phyloP scores from a whole-genome alignment of 2,329 filamentous ascomycete species.

The Fusarium anguioides region DNA sequence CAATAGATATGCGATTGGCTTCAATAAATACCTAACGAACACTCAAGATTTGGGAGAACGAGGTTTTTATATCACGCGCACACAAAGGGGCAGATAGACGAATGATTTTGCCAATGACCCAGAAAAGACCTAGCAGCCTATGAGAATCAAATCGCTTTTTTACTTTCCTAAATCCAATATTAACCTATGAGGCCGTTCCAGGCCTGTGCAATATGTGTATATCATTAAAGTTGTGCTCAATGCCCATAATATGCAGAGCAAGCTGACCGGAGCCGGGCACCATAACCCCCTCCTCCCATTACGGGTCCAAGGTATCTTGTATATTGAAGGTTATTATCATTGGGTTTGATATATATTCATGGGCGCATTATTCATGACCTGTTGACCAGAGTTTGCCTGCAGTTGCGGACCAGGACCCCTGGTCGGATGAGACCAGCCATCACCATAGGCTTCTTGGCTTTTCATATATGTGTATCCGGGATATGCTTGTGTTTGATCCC shows the following conservation, averaged over 20 bases:
- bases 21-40: not conserved
- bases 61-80: not conserved
- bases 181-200: not conserved
- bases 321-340: conserved; percentile 5
- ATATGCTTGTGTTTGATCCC: conserved; percentile 57
- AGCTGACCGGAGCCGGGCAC: not conserved
- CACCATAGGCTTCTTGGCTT: conserved; percentile 50
- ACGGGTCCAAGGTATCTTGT: not conserved
- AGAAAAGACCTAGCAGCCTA: not conserved
- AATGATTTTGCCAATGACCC: no score
- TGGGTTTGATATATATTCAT: conserved; percentile 28
- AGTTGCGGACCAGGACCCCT: conserved; percentile 16
- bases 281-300: not conserved
- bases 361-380: conserved; percentile 15
- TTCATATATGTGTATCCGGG: conserved; percentile 51
- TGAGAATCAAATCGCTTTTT: not conserved
- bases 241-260: not conserved
- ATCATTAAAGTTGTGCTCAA: conserved; percentile 11
- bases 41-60: not conserved
- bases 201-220: not conserved
- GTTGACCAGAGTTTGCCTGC: conserved; percentile 23
- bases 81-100: not conserved
- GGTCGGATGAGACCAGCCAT: conserved; percentile 51
- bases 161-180: not conserved
- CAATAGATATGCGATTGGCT: not conserved